Conservation (phyloP, 192 early-diverging fungal genomes). For the Spizellomyces sp. region DNA sequence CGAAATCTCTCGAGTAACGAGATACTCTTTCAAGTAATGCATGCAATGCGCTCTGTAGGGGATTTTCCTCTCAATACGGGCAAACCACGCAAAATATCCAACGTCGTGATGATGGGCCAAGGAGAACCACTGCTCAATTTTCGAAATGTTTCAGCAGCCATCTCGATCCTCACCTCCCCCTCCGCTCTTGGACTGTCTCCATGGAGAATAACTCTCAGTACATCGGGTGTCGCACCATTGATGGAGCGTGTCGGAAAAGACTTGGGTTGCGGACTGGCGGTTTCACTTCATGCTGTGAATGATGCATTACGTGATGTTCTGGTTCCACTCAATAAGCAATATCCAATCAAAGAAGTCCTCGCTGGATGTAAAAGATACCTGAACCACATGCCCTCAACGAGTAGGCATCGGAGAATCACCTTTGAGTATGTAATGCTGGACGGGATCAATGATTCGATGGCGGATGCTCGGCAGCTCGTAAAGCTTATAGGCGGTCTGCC, state of each 20-base stretch:
- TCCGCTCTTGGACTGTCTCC: slow-evolving; percentile 59
- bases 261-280: slow-evolving; percentile 67
- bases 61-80: slow-evolving; percentile 56
- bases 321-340: slow-evolving; percentile 87
- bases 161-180: slow-evolving; percentile 34
- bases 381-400: slow-evolving; percentile 51
- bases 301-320: slow-evolving; percentile 73
- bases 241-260: slow-evolving; percentile 76
- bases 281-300: slow-evolving; percentile 84
- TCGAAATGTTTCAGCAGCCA: slow-evolving; percentile 47
- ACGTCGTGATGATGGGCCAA: slow-evolving; percentile 94
- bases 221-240: slow-evolving; percentile 81
- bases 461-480: slow-evolving; percentile 69
- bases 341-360: slow-evolving; percentile 71
- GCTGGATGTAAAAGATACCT: slow-evolving; percentile 67
- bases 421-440: slow-evolving; percentile 93
- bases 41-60: slow-evolving; percentile 30
- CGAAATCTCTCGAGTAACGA: slow-evolving; percentile 75
- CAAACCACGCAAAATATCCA: slow-evolving; percentile 57
- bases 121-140: slow-evolving; percentile 90
- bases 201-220: slow-evolving; percentile 80
- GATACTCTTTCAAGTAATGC: slow-evolving; percentile 52
- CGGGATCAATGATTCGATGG: slow-evolving; percentile 76
- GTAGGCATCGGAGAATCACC: slow-evolving; percentile 71
- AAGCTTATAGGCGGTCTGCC: slow-evolving; percentile 64